Evolutionary conservation across 1,139 yeast species (phyloP), one percentile per base, ranked within the genome.

Genomic region (Protomyces pachydermus): DNA sequence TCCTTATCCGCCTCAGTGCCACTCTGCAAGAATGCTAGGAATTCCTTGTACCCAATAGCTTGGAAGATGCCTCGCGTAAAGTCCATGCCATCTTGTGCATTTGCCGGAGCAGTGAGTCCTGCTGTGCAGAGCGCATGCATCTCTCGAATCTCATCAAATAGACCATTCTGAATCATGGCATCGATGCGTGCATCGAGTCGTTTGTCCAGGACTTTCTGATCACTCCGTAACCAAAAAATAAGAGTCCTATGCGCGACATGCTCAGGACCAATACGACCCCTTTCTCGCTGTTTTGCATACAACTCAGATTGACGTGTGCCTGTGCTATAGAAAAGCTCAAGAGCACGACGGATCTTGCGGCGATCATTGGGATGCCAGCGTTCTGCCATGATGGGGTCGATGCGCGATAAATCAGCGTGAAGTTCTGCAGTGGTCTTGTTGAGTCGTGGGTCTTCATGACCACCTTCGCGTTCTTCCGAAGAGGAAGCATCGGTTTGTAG

Each of bases 41-140:
- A 91, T 73, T 93, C 98, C 72, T 90, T 89, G 74, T 90, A 93
- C 1, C 99, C 99, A 71, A 93, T 91, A 1, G 90, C 97, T 75
- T 93, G 98, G 90, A 91, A 91, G 0, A 93, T 82, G 0, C 98
- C 98, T 64, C 82, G 78, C 61, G 88, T 86, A 65, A 84, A 76
- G 64, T 82, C 84, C 1, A 84, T 84, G 18, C 52, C 53, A 34
- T 68, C 65, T n/a, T 52, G 65, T 0, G 42, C 42, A 2, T 48
- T 25, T 25, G 35, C 63, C 51, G 60, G 72, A 74, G 3, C 42
- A 6, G 42, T 12, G 42, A 16, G 8, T 14, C 42, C 42, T 38
- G 14, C 42, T 38, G n/a, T 10, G n/a, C 42, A 16, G 9, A 67
- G 64, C 2, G 65, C 54, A 61, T 73, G 84, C 72, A 93, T 73